A percentile compares a stretch with the other conserved stretches of the same genome.
Evolutionary conservation across 352 stramenopile species (phyloP).

Genomic region (Thalassiosira livingstoniorum): DNA sequence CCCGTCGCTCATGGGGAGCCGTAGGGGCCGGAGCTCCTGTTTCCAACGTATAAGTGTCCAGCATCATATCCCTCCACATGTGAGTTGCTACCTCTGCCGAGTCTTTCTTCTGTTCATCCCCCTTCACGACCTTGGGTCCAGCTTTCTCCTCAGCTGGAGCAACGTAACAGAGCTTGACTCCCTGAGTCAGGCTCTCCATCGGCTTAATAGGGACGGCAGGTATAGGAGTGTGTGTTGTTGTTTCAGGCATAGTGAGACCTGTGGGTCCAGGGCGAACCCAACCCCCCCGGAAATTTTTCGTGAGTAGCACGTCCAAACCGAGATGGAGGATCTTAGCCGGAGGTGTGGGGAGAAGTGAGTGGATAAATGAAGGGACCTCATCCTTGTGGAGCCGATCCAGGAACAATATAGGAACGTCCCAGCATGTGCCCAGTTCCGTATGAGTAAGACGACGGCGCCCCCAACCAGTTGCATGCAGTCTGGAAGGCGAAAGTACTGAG

Average conservation of each 20-base stretch:
- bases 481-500: not conserved
- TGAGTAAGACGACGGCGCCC: not conserved
- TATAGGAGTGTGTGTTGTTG: not conserved
- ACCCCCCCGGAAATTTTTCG: not conserved
- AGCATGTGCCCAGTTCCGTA: not conserved
- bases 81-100: not conserved
- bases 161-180: not conserved
- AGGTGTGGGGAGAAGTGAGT: not conserved
- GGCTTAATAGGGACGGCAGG: not conserved
- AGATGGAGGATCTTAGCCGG: conserved; percentile 6
- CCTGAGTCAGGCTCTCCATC: not conserved
- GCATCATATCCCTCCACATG: not conserved
- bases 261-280: not conserved
- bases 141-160: not conserved
- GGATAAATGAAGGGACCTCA: too few species aligned
- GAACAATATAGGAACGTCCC: not conserved
- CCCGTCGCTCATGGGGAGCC: too few species aligned
- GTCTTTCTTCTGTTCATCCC: not conserved
- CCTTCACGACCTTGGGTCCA: not conserved
- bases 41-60: too few species aligned
- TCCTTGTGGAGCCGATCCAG: too few species aligned
- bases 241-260: not conserved
- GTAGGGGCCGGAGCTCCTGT: too few species aligned
- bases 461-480: not conserved
- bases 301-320: not conserved